Evolutionary conservation across 139 green algal species (phyloP), one percentile per base, ranked within the genome.

Genomic region (Chlamydomonas sphaeroides): DNA sequence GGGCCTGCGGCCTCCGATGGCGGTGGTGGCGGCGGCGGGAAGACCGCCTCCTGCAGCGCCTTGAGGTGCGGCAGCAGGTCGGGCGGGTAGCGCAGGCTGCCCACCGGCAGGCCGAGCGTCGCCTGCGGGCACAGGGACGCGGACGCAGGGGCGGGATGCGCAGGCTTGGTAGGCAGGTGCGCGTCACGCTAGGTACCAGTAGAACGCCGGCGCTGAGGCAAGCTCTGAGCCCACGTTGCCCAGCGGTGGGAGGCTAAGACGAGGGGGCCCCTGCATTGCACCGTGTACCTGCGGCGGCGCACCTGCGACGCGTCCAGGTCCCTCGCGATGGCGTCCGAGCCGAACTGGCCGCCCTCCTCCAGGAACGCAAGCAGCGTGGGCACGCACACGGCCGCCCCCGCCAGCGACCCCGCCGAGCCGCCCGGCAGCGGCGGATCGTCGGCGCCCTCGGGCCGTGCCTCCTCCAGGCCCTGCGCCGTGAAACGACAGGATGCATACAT

Each of bases 311-410:
- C 88, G 77, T 81, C 32, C n/a, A 95, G 83, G 41, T 93, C 85
- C 26, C 87, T 80, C 6, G 35, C 84, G 11, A 95, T 68, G 0
- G 62, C n/a, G 41, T 92, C 89, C 5, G 70, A n/a, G 32, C 48
- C 17, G 23, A 95, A 80, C 51, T 90, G 86, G 23, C 83, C 84
- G 26, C 53, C 71, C 51, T 66, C 71, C 11, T 86, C 75, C 49
- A 95, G 67, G 61, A 95, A 90, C 10, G 41, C 75, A 66, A 92
- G 41, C n/a, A 74, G 35, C 21, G 86, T 77, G 5, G 76, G 62
- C n/a, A 84, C 61, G 48, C 83, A 79, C 57, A 90, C 79, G 7
- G 73, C 63, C 53, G 71, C 61, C 4, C 62, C 75, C 25, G 75
- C 75, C n/a, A 82, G 59, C 6, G 75, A 82, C 61, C 75, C 75